Evolutionary conservation across 2,329 filamentous ascomycete species (phyloP).

Genomic region (Hyphodiscus sp.): DNA sequence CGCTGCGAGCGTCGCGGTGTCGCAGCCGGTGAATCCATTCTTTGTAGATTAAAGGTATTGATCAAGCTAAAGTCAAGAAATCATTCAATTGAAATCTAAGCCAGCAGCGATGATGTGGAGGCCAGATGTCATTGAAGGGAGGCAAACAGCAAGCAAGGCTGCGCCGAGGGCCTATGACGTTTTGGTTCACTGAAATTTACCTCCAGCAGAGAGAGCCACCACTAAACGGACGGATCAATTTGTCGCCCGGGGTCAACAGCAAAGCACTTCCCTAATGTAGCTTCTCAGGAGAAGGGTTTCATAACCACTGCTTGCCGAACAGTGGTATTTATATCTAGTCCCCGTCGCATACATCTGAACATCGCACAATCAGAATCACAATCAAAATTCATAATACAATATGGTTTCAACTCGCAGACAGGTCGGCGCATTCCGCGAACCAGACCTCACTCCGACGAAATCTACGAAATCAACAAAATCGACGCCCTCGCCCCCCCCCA

Average conservation of each 20-base stretch:
- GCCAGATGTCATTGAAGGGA: conserved; percentile 12
- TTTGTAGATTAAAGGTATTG: conserved; percentile 19
- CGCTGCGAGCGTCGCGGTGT: conserved; percentile 25
- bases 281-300: background rate
- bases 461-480: too few species aligned
- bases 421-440: conserved; percentile 41
- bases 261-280: background rate
- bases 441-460: conserved; percentile 21
- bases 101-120: conserved; percentile 13
- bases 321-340: background rate
- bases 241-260: background rate
- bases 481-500: conserved; percentile 19
- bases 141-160: conserved; percentile 1
- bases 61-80: background rate
- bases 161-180: conserved; percentile 19
- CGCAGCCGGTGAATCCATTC: conserved; percentile 24
- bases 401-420: conserved; percentile 54
- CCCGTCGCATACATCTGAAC: background rate
- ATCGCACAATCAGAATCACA: background rate
- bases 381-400: conserved; percentile 7
- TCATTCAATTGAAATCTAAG: conserved; percentile 1
- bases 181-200: background rate
- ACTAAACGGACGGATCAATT: background rate
- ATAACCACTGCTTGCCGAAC: conserved; percentile 1
- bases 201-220: too few species aligned